Percentiles rank a stretch among this genome's conserved stretches.
phyloP scores from a whole-genome alignment of 208 protist genomes.

The Crithidia mellificae region DNA sequence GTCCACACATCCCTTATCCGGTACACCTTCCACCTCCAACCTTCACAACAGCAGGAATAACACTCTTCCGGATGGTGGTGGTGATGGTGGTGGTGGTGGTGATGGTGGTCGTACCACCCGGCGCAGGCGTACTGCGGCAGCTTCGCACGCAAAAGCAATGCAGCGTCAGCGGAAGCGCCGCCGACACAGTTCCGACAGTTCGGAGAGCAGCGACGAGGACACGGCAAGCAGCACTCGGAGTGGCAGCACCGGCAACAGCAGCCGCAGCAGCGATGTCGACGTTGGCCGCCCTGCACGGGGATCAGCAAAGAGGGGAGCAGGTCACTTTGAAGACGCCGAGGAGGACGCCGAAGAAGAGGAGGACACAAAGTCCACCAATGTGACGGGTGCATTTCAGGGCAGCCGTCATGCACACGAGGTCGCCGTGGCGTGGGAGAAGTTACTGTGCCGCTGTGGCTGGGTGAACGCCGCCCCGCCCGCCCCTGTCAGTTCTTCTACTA shows the following conservation, averaged over 20 bases:
- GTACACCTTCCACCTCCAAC: too few species aligned
- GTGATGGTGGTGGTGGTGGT: too few species aligned
- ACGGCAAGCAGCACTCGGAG: too few species aligned
- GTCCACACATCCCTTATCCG: conserved; percentile 15
- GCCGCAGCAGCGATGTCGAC: background rate
- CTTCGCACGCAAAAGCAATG: background rate
- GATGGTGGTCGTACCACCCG: background rate
- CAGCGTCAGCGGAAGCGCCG: conserved; percentile 2
- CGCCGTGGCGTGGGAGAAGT: conserved; percentile 29
- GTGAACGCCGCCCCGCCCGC: conserved; percentile 25
- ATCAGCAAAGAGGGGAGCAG: too few species aligned
- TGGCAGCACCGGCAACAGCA: background rate
- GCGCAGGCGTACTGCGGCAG: background rate
- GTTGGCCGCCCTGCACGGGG: too few species aligned
- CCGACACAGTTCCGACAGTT: background rate
- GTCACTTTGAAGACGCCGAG: too few species aligned
- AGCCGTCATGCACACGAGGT: conserved; percentile 26
- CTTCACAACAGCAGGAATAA: background rate
- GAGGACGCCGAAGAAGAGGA: too few species aligned
- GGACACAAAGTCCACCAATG: background rate
- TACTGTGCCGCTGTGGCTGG: conserved; percentile 32
- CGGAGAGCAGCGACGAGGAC: too few species aligned
- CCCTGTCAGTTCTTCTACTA: too few species aligned
- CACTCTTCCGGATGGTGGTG: too few species aligned
- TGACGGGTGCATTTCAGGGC: conserved; percentile 4